Conservation (phyloP, 345 rosid genomes). For the Eucalyptus rudis region DNA sequence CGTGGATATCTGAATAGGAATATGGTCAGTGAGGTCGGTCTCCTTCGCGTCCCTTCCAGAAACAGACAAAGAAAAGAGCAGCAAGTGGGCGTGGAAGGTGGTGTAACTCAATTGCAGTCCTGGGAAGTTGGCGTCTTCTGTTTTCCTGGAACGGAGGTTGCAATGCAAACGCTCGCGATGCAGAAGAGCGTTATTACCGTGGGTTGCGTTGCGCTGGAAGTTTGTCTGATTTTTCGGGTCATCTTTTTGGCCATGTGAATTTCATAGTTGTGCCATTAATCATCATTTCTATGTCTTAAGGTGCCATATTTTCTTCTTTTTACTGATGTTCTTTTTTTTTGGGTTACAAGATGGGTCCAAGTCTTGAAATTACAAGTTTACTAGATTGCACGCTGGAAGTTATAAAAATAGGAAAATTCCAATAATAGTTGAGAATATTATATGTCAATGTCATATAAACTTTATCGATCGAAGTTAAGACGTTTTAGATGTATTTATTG, state of each 20-base stretch:
- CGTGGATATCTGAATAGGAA: neutral
- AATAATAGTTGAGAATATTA: neutral
- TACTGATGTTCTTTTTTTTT: neutral
- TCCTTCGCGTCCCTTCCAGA: neutral
- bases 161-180: neutral
- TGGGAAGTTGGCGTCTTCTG: neutral
- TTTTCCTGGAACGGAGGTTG: neutral
- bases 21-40: neutral
- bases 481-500: neutral
- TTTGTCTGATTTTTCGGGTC: neutral
- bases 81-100: neutral
- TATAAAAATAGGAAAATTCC: neutral
- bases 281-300: neutral
- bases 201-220: neutral
- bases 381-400: neutral
- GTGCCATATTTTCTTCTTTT: neutral
- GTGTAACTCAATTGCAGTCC: neutral
- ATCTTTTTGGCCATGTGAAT: neutral
- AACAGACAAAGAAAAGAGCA: neutral
- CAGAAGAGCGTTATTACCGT: neutral
- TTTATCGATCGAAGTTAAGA: neutral
- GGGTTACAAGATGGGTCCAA: neutral
- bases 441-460: neutral
- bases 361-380: neutral
- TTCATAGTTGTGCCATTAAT: neutral